These are phyloP conservation scores for Tolypocladium endophyticum DNA, from an alignment of 2,329 filamentous ascomycete genomes.

Conservation along the genomic window DNA sequence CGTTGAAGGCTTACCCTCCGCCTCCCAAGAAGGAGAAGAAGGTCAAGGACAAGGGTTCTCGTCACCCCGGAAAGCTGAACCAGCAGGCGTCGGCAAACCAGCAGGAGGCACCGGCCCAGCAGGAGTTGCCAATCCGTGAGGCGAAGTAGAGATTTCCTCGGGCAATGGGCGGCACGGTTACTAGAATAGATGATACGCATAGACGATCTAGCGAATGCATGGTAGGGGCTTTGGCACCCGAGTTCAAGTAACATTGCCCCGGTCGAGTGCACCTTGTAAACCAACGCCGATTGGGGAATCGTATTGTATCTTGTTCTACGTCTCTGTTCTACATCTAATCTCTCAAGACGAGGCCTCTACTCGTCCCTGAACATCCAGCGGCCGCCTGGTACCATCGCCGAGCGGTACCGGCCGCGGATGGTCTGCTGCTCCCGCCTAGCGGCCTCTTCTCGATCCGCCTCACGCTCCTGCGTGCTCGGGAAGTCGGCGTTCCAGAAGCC, in stretches of 20 bases:
- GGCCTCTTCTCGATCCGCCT: conserved; percentile 54
- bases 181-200: background rate
- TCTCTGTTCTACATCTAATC: background rate
- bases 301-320: background rate
- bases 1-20: conserved; percentile 72
- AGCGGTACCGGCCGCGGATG: conserved; percentile 64
- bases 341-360: conserved; percentile 17
- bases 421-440: conserved; percentile 50
- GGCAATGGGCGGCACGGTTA: background rate
- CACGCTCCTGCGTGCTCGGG: conserved; percentile 73
- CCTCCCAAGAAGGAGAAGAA: conserved; percentile 63
- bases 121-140: conserved; percentile 3
- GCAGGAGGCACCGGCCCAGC: background rate
- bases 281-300: background rate
- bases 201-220: background rate
- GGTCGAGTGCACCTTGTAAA: background rate
- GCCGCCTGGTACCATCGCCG: conserved; percentile 69
- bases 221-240: background rate
- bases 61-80: conserved; percentile 38
- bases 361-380: conserved; percentile 79
- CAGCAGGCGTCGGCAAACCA: too few species aligned
- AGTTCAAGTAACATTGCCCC: background rate
- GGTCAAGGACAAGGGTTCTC: conserved; percentile 63
- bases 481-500: conserved; percentile 91
- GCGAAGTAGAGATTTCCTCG: background rate